A percentile compares a stretch with the other conserved stretches of the same genome.
These are phyloP conservation scores for Leccinum solheimii DNA, from an alignment of 1,284 basidiomycete species.

Conservation along the genomic window DNA sequence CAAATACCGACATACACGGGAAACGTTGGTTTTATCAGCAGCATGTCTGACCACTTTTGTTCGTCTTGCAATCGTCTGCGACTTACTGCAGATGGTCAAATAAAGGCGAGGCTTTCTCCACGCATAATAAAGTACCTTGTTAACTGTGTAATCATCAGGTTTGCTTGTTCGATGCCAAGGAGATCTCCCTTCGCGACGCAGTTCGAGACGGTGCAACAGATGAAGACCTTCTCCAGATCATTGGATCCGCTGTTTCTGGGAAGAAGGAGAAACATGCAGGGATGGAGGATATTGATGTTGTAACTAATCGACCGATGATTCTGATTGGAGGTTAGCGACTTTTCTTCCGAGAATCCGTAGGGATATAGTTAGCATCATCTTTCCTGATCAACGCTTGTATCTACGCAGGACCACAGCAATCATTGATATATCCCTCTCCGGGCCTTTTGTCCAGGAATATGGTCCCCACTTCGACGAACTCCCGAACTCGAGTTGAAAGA, in stretches of 20 bases:
- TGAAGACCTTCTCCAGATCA: conserved; percentile 59
- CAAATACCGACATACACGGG: conserved; percentile 72
- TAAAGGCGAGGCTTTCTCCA: conserved; percentile 59
- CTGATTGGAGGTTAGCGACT: conserved; percentile 83
- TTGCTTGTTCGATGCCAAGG: conserved; percentile 84
- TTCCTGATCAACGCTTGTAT: conserved; percentile 31
- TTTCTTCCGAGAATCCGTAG: conserved; percentile 28
- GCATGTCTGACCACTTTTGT: conserved; percentile 93
- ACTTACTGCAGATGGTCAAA: conserved; percentile 85
- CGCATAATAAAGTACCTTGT: neutral
- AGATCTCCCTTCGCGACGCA: conserved; percentile 78
- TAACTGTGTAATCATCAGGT: conserved; percentile 49
- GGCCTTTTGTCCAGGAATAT: neutral
- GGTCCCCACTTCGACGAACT: neutral
- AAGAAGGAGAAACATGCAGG: conserved; percentile 86
- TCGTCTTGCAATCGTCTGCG: conserved; percentile 81
- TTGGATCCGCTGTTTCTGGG: conserved; percentile 65
- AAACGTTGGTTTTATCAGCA: conserved; percentile 85
- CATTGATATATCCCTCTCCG: conserved; percentile 5
- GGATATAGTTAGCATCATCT: conserved; percentile 17
- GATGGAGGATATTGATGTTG: conserved; percentile 77
- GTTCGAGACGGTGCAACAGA: conserved; percentile 68
- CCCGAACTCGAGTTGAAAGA: conserved; percentile 13
- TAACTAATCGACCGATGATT: conserved; percentile 85
- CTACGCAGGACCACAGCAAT: conserved; percentile 23